Conservation (phyloP, 495 filamentous ascomycete species). For the Daldinia caldariorum region DNA sequence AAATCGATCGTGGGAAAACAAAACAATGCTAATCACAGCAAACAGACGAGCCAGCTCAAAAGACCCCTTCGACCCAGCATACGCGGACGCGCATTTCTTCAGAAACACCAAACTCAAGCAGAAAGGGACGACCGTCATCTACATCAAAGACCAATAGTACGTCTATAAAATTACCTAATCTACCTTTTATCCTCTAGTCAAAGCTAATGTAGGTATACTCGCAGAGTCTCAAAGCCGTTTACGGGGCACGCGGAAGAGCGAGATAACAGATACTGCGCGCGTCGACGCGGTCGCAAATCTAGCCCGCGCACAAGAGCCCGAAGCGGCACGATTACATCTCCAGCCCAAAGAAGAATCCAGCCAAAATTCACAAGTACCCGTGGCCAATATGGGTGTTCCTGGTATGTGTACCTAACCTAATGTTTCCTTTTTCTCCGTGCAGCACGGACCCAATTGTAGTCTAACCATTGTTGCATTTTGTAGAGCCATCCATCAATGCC, state of each 20-base stretch:
- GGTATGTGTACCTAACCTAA: conserved; percentile 28
- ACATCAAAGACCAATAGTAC: conserved; percentile 29
- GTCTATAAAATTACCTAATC: not conserved
- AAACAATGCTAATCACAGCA: not conserved
- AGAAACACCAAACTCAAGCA: conserved; percentile 29
- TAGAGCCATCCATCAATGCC: conserved; percentile 11
- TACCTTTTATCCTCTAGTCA: conserved; percentile 5
- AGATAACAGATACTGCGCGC: conserved; percentile 17
- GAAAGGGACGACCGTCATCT: conserved; percentile 28
- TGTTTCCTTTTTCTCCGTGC: not conserved
- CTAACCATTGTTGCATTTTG: not conserved
- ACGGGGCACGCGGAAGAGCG: conserved; percentile 16
- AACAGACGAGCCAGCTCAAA: conserved; percentile 32
- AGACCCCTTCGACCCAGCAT: conserved; percentile 35
- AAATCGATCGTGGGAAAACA: not conserved
- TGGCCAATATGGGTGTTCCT: conserved; percentile 39
- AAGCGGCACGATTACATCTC: conserved; percentile 25
- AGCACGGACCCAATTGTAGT: not conserved
- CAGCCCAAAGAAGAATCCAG: conserved; percentile 14
- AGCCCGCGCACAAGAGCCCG: conserved; percentile 26
- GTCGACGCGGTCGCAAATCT: conserved; percentile 20
- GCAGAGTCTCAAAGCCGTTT: conserved; percentile 32
- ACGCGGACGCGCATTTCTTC: conserved; percentile 45
- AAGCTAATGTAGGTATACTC: conserved; percentile 25
- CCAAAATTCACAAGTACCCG: conserved; percentile 31